Evolutionary conservation across 495 filamentous ascomycete species (phyloP), one percentile per base, ranked within the genome.

Genomic region (Pyronema omphalodes): DNA sequence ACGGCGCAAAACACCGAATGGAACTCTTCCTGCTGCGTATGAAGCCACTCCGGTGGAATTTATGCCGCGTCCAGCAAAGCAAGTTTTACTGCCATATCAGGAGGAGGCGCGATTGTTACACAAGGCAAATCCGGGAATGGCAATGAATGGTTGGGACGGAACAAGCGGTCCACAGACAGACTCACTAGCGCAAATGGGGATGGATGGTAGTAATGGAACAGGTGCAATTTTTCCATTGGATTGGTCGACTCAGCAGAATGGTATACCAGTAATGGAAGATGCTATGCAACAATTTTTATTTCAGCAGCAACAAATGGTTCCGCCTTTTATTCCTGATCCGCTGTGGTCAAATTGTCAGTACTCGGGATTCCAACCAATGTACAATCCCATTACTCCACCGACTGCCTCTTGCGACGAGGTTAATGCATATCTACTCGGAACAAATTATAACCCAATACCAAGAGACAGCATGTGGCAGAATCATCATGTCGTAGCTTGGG

Each of bases 1-100:
- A 40, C 76, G 91, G 57, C 78, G 91, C 46, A 98, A 98, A 65
- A 96, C 91, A 7, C 91, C 91, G 8, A 93, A 82, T 60, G 91
- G 91, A 18, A 94, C 88, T 15, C 75, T 98, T 52, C 84, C 87
- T 51, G 88, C 85, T 53, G 89, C 87, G 11, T 98, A 98, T 63
- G 89, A 96, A 75, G 89, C 86, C 9, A 86, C 83, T 6, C 77
- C 81, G 1, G 72, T 79, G 29, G 85, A 91, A 65, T 79, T 81
- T 63, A 77, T 75, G 3, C 77, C 79, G 15, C 83, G 84, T 44
- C 85, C 86, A 37, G 86, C 77, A 33, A 98, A 96, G 67, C 88
- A 96, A 64, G 84, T 96, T 65, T 71, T 94, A n/a, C 72, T 94
- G 37, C 73, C 76, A 7, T 39, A 65, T 56, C 12, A 60, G 48